Evolutionary conservation across 1,139 yeast species (phyloP).

Genomic region (Hyphopichia burtonii): DNA sequence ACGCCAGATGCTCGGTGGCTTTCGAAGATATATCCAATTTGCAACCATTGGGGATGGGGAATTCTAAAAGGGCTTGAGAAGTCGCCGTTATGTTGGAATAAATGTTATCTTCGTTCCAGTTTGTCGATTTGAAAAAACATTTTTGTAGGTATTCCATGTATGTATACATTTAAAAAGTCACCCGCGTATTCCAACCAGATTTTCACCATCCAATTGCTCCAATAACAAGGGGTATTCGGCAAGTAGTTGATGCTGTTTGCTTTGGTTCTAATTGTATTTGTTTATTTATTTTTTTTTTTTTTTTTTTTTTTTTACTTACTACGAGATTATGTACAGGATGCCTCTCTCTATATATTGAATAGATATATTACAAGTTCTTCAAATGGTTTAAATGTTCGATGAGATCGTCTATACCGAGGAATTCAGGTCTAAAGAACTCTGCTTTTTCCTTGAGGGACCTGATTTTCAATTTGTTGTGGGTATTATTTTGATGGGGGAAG

Average conservation of each 20-base stretch:
- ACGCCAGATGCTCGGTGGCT: constrained; percentile 69
- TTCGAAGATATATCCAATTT: constrained; percentile 70
- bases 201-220: not conserved
- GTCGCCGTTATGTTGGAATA: constrained; percentile 73
- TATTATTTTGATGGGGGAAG: constrained; percentile 14
- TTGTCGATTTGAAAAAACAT: constrained; percentile 65
- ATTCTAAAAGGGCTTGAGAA: constrained; percentile 69
- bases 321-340: not conserved
- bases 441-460: constrained; percentile 53
- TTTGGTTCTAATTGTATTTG: not conserved
- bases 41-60: constrained; percentile 68
- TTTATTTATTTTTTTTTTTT: not conserved
- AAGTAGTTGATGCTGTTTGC: too few species aligned
- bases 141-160: constrained; percentile 83
- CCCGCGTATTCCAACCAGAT: not conserved
- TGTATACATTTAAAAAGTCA: constrained; percentile 53
- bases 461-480: constrained; percentile 6
- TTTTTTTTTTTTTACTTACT: not conserved
- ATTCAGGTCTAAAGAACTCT: constrained; percentile 45
- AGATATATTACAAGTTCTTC: constrained; percentile 14
- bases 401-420: constrained; percentile 43
- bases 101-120: constrained; percentile 77
- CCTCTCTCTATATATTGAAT: too few species aligned
- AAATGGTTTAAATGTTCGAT: constrained; percentile 40
- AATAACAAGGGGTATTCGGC: too few species aligned